These are phyloP conservation scores for Xanthoparmelia taractica DNA, from an alignment of 495 filamentous ascomycete species.

Conservation along the genomic window DNA sequence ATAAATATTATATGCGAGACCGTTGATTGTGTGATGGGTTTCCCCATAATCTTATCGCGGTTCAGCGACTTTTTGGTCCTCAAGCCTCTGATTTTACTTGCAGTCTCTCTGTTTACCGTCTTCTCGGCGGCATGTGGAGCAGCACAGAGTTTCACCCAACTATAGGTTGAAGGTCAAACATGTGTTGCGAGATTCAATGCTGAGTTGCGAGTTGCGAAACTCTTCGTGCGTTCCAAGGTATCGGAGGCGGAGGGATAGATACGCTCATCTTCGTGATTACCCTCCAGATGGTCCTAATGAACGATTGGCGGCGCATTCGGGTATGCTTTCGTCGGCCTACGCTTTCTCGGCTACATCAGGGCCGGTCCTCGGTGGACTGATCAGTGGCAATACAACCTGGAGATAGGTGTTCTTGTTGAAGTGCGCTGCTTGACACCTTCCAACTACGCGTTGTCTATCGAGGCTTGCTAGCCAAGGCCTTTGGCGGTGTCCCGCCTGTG, in stretches of 20 bases:
- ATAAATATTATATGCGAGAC: not conserved
- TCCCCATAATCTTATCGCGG: constrained; percentile 52
- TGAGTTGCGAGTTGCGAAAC: constrained; percentile 36
- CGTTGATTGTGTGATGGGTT: constrained; percentile 32
- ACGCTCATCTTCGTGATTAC: constrained; percentile 42
- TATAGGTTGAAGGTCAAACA: constrained; percentile 33
- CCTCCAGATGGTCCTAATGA: constrained; percentile 43
- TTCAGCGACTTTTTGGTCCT: constrained; percentile 54
- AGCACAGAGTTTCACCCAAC: constrained; percentile 43
- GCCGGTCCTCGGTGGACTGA: constrained; percentile 39
- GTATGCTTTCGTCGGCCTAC: constrained; percentile 34
- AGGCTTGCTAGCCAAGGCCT: not conserved
- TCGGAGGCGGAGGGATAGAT: constrained; percentile 49
- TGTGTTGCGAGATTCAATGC: not conserved
- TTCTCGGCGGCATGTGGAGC: constrained; percentile 52
- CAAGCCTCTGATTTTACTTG: constrained; percentile 39
- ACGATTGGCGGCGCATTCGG: constrained; percentile 40
- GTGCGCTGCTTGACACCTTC: constrained; percentile 34
- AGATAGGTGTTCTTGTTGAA: constrained; percentile 31
- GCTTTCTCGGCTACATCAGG: constrained; percentile 29
- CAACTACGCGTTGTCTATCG: constrained; percentile 27
- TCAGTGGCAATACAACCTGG: constrained; percentile 35
- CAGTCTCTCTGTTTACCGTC: constrained; percentile 46
- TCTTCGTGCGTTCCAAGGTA: constrained; percentile 52
- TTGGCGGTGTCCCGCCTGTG: not conserved